These are phyloP conservation scores for Odontarrhena argentea DNA, from an alignment of 345 rosid genomes.

Conservation along the genomic window DNA sequence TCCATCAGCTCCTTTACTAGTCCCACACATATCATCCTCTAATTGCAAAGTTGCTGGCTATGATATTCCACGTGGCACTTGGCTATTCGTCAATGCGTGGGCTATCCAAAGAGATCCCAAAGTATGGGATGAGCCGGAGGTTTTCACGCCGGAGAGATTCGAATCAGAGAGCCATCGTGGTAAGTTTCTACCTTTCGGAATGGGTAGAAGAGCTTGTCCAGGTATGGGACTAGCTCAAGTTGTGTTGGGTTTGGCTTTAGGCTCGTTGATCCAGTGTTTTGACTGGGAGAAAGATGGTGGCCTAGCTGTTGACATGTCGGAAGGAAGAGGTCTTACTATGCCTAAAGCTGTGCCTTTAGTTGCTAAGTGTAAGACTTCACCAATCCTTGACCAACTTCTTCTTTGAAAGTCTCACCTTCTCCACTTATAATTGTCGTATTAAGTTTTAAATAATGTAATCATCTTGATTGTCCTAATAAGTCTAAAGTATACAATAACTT, in stretches of 20 bases:
- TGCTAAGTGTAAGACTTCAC: slow-evolving; percentile 40
- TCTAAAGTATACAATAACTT: too few relatives aligned
- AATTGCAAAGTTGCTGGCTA: slow-evolving; percentile 45
- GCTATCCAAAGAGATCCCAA: slow-evolving; percentile 49
- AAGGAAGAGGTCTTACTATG: too few relatives aligned
- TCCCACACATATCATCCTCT: slow-evolving; percentile 45
- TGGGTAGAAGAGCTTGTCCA: slow-evolving; percentile 23
- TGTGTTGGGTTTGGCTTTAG: slow-evolving; percentile 35
- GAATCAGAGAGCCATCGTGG: not conserved
- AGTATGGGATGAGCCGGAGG: slow-evolving; percentile 42
- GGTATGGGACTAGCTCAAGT: slow-evolving; percentile 37
- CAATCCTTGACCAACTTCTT: slow-evolving; percentile 17
- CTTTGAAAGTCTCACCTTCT: not conserved
- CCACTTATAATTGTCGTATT: too few relatives aligned
- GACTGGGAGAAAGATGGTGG: slow-evolving; percentile 38
- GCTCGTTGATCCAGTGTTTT: slow-evolving; percentile 46
- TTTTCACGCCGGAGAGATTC: slow-evolving; percentile 50
- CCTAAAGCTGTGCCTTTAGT: not conserved
- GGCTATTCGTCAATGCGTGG: slow-evolving; percentile 51
- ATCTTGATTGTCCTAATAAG: not conserved
- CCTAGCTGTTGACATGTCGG: slow-evolving; percentile 43
- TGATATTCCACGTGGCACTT: slow-evolving; percentile 43
- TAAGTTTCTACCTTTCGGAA: slow-evolving; percentile 19
- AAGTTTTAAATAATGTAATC: not conserved
- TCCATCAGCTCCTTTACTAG: slow-evolving; percentile 37